phyloP scores from a whole-genome alignment of 495 filamentous ascomycete genomes.

The Achaetomiella virescens region DNA sequence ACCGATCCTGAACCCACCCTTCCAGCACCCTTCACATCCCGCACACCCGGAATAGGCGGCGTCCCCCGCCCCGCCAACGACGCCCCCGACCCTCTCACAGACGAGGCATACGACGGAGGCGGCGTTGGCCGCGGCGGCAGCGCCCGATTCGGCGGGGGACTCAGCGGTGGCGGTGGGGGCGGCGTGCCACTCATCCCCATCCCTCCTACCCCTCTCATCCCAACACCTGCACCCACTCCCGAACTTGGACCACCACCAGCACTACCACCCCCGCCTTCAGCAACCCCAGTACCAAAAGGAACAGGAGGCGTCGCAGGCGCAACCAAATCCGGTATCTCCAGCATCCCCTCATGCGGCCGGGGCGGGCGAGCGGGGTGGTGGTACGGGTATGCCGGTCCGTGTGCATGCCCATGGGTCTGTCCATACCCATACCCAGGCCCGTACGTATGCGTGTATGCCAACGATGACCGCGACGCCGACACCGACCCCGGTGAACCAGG shows the following conservation, averaged over 20 bases:
- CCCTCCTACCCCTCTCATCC: neutral
- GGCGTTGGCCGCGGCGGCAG: neutral
- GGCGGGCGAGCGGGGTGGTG: conserved; percentile 26
- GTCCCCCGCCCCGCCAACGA: neutral
- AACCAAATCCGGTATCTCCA: conserved; percentile 29
- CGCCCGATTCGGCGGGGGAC: conserved; percentile 15
- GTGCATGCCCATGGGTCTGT: no score
- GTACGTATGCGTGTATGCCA: neutral
- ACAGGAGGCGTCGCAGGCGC: no score
- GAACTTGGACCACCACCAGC: neutral
- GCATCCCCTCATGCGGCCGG: conserved; percentile 26
- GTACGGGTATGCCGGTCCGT: neutral
- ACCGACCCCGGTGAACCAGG: neutral
- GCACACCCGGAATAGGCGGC: no score
- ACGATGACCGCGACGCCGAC: neutral
- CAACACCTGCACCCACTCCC: neutral
- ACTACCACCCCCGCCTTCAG: neutral
- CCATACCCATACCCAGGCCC: neutral
- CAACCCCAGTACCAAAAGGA: no score
- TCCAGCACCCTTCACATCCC: no score
- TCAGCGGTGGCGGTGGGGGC: conserved; percentile 16
- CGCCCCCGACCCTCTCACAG: neutral
- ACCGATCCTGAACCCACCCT: no score
- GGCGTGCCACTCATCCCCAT: neutral
- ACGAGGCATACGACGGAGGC: neutral